Percentiles rank a stretch among this genome's conserved stretches.
phyloP scores from a whole-genome alignment of 208 protist genomes.

The Phytomonas francai region DNA sequence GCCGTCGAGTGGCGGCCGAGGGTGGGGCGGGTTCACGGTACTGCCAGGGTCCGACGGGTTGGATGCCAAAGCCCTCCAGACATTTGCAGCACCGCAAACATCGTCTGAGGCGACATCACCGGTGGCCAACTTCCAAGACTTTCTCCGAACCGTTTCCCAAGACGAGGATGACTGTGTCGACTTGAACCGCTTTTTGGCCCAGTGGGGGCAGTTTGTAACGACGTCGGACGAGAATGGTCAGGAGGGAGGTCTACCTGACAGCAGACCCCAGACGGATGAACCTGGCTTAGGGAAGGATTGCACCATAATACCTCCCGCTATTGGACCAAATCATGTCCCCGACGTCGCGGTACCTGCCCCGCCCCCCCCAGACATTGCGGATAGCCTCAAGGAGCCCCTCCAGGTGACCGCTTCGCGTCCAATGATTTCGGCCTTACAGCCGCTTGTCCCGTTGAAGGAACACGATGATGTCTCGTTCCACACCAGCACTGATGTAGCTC shows the following conservation, averaged over 20 bases:
- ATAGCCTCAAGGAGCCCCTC: not conserved
- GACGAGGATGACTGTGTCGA: not conserved
- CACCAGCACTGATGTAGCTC: not conserved
- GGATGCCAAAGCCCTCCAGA: not conserved
- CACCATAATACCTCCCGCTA: not conserved
- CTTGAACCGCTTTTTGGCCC: not conserved
- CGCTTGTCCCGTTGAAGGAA: not conserved
- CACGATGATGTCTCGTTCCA: not conserved
- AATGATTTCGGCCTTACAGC: not conserved
- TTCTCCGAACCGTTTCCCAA: not conserved
- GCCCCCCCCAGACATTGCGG: not conserved
- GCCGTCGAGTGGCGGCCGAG: not conserved
- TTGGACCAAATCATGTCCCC: not conserved
- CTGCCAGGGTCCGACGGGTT: not conserved
- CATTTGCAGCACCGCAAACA: not conserved
- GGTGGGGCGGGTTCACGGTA: not conserved
- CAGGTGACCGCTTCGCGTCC: not conserved
- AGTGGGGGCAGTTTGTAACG: not conserved
- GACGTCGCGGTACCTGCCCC: not conserved
- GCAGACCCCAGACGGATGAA: not conserved
- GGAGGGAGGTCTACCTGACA: not conserved
- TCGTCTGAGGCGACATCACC: slow-evolving; percentile 6
- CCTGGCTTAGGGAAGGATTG: not conserved
- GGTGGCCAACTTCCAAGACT: not conserved
- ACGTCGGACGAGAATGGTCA: not conserved